Conservation (phyloP, 768 basidiomycete genomes). For the Tephrocybe sp. region DNA sequence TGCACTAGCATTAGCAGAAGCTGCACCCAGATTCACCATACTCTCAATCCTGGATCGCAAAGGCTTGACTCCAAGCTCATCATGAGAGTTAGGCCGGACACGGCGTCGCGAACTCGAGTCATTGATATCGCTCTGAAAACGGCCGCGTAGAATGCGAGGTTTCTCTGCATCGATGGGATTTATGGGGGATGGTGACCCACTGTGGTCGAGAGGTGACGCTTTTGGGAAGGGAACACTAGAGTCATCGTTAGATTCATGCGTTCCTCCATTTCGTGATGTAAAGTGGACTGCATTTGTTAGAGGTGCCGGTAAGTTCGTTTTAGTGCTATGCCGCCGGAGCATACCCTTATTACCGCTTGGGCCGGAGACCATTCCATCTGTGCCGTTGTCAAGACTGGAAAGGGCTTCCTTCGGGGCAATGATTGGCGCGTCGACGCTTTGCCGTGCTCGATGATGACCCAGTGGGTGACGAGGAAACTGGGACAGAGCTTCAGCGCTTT, state of each 20-base stretch:
- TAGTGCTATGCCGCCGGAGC: conserved; percentile 58
- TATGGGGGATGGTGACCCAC: conserved; percentile 31
- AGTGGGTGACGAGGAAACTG: conserved; percentile 55
- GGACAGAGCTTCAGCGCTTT: conserved; percentile 44
- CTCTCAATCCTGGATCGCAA: conserved; percentile 68
- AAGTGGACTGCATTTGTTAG: conserved; percentile 47
- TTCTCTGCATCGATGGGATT: conserved; percentile 32
- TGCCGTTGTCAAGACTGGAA: conserved; percentile 53
- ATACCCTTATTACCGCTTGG: conserved; percentile 38
- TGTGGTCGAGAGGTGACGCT: conserved; percentile 50
- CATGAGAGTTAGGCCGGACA: conserved; percentile 63
- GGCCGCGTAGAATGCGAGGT: conserved; percentile 49
- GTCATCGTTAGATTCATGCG: conserved; percentile 33
- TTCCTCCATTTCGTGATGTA: conserved; percentile 37
- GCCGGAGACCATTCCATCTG: conserved; percentile 43
- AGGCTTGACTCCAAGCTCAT: conserved; percentile 56
- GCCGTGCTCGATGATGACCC: conserved; percentile 63
- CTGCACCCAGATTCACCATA: conserved; percentile 61
- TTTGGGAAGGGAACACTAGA: conserved; percentile 65
- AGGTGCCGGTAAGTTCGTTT: conserved; percentile 26
- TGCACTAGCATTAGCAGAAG: conserved; percentile 50
- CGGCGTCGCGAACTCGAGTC: conserved; percentile 55
- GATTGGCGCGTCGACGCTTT: conserved; percentile 55
- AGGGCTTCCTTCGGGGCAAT: conserved; percentile 49
- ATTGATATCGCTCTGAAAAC: conserved; percentile 69